Percentiles rank a stretch among this genome's conserved stretches.
Conservation (phyloP, 768 basidiomycete genomes). For the Hortiboletus campestris region DNA sequence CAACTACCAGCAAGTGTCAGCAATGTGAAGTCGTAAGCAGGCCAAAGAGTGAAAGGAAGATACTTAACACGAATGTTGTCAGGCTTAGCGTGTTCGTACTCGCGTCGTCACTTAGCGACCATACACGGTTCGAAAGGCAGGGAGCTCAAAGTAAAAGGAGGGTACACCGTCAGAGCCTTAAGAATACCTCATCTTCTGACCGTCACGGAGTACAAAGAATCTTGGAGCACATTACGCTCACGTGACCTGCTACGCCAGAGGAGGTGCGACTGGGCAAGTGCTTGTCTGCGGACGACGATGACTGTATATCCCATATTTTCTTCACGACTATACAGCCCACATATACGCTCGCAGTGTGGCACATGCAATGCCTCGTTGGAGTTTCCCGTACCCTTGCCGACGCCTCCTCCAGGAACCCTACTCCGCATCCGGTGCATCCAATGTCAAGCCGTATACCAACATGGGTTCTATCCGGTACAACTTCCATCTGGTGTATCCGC, state of each 20-base stretch:
- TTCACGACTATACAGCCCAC: slow-evolving; percentile 66
- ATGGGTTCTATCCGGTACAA: slow-evolving; percentile 69
- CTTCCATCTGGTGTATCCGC: slow-evolving; percentile 34
- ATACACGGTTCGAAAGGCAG: too few relatives aligned
- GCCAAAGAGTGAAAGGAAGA: too few relatives aligned
- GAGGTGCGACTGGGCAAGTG: not conserved
- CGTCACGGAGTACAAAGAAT: too few relatives aligned
- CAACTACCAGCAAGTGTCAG: too few relatives aligned
- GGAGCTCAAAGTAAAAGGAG: too few relatives aligned
- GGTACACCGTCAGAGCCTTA: too few relatives aligned
- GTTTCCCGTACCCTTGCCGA: slow-evolving; percentile 62
- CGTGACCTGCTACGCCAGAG: slow-evolving; percentile 12
- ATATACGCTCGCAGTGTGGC: slow-evolving; percentile 62
- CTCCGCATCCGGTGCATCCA: slow-evolving; percentile 70
- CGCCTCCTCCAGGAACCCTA: slow-evolving; percentile 53
- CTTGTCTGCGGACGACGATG: slow-evolving; percentile 37
- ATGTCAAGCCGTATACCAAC: slow-evolving; percentile 58
- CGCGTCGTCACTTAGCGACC: too few relatives aligned
- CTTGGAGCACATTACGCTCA: not conserved
- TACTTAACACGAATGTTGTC: too few relatives aligned
- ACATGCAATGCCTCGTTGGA: slow-evolving; percentile 57
- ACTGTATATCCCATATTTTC: slow-evolving; percentile 48
- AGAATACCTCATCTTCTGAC: too few relatives aligned
- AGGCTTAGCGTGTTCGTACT: too few relatives aligned
- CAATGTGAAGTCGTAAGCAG: too few relatives aligned